These are phyloP conservation scores for Entelexis sorbosivorans DNA, from an alignment of 1,139 yeast genomes.

Conservation along the genomic window DNA sequence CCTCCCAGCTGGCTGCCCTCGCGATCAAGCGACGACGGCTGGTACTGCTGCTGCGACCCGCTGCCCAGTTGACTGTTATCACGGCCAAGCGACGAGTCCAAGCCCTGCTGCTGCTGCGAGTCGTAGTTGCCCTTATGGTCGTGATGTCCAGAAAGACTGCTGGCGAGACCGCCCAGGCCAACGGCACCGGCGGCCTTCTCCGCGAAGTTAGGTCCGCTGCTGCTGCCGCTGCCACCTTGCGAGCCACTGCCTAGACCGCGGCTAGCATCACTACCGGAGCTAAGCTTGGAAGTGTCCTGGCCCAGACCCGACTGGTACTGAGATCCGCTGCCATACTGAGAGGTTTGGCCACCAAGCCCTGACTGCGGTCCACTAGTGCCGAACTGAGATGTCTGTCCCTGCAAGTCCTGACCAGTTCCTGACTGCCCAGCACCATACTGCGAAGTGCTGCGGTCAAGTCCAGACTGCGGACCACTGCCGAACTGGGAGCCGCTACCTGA, in stretches of 20 bases:
- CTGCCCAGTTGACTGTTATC: neutral
- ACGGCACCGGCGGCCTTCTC: neutral
- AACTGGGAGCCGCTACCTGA: no score
- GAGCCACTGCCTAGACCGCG: no score
- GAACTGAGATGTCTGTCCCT: neutral
- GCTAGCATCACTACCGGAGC: no score
- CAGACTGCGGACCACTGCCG: no score
- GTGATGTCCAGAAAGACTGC: neutral
- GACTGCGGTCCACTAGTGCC: neutral
- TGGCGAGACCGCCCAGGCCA: neutral
- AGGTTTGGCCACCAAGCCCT: neutral
- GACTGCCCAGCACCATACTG: no score
- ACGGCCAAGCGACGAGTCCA: neutral
- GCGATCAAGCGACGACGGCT: neutral
- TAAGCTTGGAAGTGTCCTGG: no score
- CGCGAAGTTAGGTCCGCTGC: neutral
- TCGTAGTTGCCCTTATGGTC: neutral
- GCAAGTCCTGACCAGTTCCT: no score
- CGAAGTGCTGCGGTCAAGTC: no score
- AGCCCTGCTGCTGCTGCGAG: neutral
- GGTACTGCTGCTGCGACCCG: neutral
- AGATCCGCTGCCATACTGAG: neutral
- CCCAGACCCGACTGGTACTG: no score
- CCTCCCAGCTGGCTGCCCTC: neutral
- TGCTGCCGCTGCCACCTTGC: neutral